These are phyloP conservation scores for Escovopsis sp. DNA, from an alignment of 2,329 filamentous ascomycete genomes.

Conservation along the genomic window DNA sequence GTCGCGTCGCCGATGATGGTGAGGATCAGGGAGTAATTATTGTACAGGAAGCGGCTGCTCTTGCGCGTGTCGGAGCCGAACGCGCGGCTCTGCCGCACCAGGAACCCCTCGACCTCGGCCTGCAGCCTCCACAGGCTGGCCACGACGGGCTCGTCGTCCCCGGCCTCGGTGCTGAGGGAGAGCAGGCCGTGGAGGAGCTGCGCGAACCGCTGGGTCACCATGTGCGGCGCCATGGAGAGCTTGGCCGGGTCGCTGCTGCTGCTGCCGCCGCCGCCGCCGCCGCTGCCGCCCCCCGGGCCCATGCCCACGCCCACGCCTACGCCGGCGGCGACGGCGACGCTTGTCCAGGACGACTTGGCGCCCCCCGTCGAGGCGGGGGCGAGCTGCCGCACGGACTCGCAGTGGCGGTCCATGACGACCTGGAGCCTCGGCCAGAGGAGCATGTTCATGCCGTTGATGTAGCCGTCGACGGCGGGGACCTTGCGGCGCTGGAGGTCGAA, in stretches of 20 bases:
- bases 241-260: conserved; percentile 37
- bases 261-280: too few species aligned
- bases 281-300: too few species aligned
- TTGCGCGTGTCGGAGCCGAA: conserved; percentile 65
- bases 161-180: conserved; percentile 70
- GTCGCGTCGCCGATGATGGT: conserved; percentile 74
- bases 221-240: conserved; percentile 70
- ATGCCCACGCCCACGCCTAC: too few species aligned
- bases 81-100: conserved; percentile 59
- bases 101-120: conserved; percentile 68
- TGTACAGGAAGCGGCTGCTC: conserved; percentile 75
- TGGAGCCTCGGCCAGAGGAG: conserved; percentile 93
- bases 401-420: conserved; percentile 82
- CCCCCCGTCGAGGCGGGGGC: conserved; percentile 38
- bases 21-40: conserved; percentile 88
- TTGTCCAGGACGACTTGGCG: too few species aligned
- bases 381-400: conserved; percentile 61
- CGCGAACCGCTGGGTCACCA: conserved; percentile 87
- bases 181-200: conserved; percentile 81
- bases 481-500: conserved; percentile 89
- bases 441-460: conserved; percentile 93
- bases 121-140: conserved; percentile 64
- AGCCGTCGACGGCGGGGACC: conserved; percentile 74
- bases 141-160: conserved; percentile 84
- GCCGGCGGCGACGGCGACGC: too few species aligned